phyloP scores from a whole-genome alignment of 192 early-diverging fungal species.

The Entophlyctis helioformis region DNA sequence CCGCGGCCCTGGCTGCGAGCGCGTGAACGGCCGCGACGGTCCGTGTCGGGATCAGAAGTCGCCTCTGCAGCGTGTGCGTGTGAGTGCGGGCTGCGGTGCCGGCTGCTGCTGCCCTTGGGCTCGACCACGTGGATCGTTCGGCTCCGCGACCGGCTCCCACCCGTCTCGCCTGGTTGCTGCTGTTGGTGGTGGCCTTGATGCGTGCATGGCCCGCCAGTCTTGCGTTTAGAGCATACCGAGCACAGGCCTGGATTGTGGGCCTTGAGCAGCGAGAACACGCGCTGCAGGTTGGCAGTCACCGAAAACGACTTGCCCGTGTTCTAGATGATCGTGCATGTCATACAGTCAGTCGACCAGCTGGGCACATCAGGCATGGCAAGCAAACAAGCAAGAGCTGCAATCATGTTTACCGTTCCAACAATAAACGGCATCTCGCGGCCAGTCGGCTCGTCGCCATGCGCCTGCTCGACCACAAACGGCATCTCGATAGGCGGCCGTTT shows the following conservation, averaged over 20 bases:
- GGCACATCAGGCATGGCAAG: no score
- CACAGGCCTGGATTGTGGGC: constrained; percentile 43
- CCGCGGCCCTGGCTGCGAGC: no score
- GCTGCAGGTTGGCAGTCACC: constrained; percentile 47
- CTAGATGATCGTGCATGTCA: no score
- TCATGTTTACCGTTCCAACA: constrained; percentile 40
- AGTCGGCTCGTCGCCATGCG: no score
- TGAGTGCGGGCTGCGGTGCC: no score
- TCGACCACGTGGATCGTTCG: neutral
- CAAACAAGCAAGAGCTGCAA: no score
- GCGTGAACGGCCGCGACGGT: no score
- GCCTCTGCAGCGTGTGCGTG: no score
- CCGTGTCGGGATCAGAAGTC: no score
- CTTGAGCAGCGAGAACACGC: constrained; percentile 42
- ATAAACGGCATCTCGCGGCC: constrained; percentile 42
- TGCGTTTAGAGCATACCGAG: constrained; percentile 26
- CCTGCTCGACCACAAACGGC: no score
- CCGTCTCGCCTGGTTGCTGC: neutral
- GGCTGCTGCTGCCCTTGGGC: neutral
- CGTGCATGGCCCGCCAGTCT: neutral
- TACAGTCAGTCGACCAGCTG: no score
- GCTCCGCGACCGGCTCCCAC: neutral
- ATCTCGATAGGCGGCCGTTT: no score
- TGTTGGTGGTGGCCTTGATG: neutral
- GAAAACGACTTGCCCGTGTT: constrained; percentile 41